Conservation (phyloP, 2,329 filamentous ascomycete species). For the Trichophyton rubrum region DNA sequence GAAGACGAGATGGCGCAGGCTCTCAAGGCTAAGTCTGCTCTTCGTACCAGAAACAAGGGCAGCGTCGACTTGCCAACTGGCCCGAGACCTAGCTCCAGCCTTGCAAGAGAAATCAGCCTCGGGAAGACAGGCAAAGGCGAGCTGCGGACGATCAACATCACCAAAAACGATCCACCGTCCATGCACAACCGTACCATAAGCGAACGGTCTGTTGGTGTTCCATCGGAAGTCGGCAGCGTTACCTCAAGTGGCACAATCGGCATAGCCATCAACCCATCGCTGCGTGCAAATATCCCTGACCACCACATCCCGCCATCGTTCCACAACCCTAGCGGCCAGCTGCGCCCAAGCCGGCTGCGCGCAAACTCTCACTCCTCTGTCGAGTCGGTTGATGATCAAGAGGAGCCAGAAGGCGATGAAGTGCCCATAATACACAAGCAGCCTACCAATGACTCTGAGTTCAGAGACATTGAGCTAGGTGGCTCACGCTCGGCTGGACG, state of each 20-base stretch:
- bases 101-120: conserved; percentile 22
- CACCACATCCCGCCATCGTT: background rate
- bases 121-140: conserved; percentile 22
- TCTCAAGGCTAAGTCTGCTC: conserved; percentile 14
- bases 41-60: background rate
- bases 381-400: background rate
- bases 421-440: conserved; percentile 1
- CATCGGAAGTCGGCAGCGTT: background rate
- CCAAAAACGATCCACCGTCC: conserved; percentile 3
- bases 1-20: conserved; percentile 10
- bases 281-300: background rate
- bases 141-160: conserved; percentile 20
- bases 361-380: background rate
- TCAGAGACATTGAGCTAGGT: background rate
- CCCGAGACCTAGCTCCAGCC: background rate
- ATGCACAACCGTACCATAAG: background rate
- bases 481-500: background rate
- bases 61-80: background rate
- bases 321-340: background rate
- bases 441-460: background rate
- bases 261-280: background rate
- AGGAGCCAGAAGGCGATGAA: background rate
- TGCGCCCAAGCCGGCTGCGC: background rate
- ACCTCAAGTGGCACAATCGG: background rate
- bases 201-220: background rate